Evolutionary conservation across 2,329 filamentous ascomycete genomes (phyloP).

Genomic region (Erysiphe pisi): DNA sequence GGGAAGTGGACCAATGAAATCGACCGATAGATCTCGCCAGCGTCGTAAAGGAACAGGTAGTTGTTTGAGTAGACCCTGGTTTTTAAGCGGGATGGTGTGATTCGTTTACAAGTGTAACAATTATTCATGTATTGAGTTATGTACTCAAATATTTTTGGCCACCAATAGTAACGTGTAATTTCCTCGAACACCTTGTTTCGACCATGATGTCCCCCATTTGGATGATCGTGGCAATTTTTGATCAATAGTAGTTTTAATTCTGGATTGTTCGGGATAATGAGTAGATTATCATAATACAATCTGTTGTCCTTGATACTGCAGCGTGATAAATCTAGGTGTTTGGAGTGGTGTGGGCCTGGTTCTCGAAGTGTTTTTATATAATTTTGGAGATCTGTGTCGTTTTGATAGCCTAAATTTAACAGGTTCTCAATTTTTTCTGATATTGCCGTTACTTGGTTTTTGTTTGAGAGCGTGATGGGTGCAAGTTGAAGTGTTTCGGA

Average conservation of each 20-base stretch:
- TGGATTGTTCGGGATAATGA: background rate
- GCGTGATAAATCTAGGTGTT: too few relatives aligned
- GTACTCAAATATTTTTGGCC: background rate
- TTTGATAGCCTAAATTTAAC: too few relatives aligned
- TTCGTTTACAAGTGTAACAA: background rate
- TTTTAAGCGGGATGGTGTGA: background rate
- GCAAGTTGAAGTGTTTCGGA: too few relatives aligned
- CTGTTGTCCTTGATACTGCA: too few relatives aligned
- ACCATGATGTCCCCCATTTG: background rate
- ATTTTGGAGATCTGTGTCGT: too few relatives aligned
- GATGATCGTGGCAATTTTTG: background rate
- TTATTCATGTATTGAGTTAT: background rate
- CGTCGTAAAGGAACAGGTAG: background rate
- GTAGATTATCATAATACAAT: too few relatives aligned
- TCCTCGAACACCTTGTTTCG: background rate
- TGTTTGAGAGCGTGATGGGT: too few relatives aligned
- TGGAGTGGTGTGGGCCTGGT: too few relatives aligned
- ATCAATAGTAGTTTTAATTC: background rate
- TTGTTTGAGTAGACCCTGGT: background rate
- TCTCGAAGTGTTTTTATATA: too few relatives aligned
- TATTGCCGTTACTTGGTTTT: too few relatives aligned
- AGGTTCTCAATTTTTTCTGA: too few relatives aligned
- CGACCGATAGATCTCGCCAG: slow-evolving; percentile 13
- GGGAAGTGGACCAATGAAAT: background rate
- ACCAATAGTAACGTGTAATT: background rate